Conservation (phyloP, 1,284 basidiomycete genomes). For the Boletus sp. region DNA sequence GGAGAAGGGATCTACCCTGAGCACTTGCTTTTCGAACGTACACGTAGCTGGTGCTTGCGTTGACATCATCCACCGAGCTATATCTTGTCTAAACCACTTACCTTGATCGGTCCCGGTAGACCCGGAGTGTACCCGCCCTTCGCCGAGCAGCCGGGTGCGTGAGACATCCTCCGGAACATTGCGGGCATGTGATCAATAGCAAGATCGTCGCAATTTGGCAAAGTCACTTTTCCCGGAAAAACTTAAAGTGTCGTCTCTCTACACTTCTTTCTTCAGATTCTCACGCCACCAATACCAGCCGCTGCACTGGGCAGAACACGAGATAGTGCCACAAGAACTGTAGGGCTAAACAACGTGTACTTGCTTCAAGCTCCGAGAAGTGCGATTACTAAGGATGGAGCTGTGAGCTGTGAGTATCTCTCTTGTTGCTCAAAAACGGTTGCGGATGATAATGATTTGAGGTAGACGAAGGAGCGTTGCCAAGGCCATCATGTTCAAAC, state of each 20-base stretch:
- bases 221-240: neutral
- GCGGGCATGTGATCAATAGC: neutral
- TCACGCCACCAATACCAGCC: neutral
- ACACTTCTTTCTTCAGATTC: too few relatives aligned
- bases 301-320: neutral
- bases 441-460: neutral
- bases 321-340: neutral
- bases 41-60: too few relatives aligned
- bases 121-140: too few relatives aligned
- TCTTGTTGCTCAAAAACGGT: neutral
- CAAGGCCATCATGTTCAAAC: neutral
- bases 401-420: neutral
- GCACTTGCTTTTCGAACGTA: too few relatives aligned
- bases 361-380: neutral
- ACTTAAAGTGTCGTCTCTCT: neutral
- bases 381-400: neutral
- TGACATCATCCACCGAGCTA: too few relatives aligned
- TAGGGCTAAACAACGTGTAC: too few relatives aligned
- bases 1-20: too few relatives aligned
- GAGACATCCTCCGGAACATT: neutral
- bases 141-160: neutral
- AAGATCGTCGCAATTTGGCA: neutral
- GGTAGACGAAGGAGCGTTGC: too few relatives aligned
- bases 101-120: too few relatives aligned
- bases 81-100: too few relatives aligned